Percentiles rank a stretch among this genome's conserved stretches.
Conservation (phyloP, 2,329 filamentous ascomycete genomes). For the Dichotomopilus funicola region DNA sequence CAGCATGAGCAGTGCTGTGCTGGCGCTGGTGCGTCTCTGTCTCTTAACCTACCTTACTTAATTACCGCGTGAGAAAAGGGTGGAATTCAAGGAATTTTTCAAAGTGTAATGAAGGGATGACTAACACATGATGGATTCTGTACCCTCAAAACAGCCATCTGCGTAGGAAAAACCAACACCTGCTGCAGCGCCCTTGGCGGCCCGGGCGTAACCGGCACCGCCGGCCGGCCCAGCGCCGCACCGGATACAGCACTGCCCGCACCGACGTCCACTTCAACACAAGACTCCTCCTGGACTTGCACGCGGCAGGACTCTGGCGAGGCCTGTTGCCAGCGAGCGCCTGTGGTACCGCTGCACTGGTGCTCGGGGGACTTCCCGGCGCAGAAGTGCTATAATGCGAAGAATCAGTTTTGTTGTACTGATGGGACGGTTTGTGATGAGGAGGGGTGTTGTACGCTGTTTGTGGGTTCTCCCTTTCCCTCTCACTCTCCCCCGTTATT, state of each 20-base stretch:
- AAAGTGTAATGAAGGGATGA: no score
- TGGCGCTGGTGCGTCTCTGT: background rate
- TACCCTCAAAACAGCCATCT: background rate
- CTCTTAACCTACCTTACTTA: background rate
- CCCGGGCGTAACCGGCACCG: background rate
- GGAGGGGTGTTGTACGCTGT: slow-evolving; percentile 3
- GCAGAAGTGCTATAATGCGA: slow-evolving; percentile 1
- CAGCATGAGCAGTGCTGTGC: slow-evolving; percentile 4
- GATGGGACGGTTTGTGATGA: slow-evolving; percentile 5
- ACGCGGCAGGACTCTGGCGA: background rate
- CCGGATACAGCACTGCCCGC: background rate
- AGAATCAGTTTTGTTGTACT: slow-evolving; percentile 9
- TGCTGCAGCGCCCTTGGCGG: slow-evolving; percentile 2
- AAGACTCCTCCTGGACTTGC: background rate
- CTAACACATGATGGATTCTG: background rate
- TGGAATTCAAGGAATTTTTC: no score
- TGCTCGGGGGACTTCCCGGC: slow-evolving; percentile 3
- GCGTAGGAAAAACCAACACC: slow-evolving; percentile 2
- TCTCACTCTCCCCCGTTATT: background rate
- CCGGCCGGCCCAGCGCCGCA: background rate
- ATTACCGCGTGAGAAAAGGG: no score
- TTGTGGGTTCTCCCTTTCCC: background rate
- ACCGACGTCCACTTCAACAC: background rate
- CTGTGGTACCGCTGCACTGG: slow-evolving; percentile 1
- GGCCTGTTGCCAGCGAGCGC: slow-evolving; percentile 4